A percentile compares a stretch with the other conserved stretches of the same genome.
Conservation (phyloP, 345 rosid genomes). For the Gossypium ekmanianum region DNA sequence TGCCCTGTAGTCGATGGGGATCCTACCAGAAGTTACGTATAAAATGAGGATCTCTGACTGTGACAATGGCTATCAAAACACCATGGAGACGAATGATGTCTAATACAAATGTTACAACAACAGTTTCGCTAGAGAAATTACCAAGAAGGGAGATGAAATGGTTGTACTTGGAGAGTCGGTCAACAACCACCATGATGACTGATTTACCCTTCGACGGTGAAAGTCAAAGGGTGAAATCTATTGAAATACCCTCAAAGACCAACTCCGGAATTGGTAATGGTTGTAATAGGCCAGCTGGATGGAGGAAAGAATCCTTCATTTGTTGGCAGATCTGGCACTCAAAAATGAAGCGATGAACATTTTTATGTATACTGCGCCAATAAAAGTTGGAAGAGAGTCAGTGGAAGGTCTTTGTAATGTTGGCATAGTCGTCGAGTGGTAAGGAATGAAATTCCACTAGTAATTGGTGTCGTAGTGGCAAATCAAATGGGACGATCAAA, state of each 20-base stretch:
- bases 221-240: neutral
- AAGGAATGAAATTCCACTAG: neutral
- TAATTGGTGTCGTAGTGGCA: neutral
- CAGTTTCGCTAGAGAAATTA: neutral
- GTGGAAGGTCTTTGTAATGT: neutral
- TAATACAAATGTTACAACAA: too few relatives aligned
- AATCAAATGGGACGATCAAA: neutral
- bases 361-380: neutral
- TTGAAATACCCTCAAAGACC: neutral
- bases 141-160: too few relatives aligned
- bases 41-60: neutral
- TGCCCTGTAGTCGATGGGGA: neutral
- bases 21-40: neutral
- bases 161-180: neutral
- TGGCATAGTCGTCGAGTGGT: neutral
- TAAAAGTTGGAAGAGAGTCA: neutral
- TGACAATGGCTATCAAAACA: too few relatives aligned
- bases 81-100: neutral
- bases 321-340: neutral
- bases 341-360: too few relatives aligned
- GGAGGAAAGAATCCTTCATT: neutral
- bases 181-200: neutral
- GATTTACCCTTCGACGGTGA: too few relatives aligned
- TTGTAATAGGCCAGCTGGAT: neutral
- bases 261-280: neutral